Base-by-base conservation (phyloP, 1,284 basidiomycete genomes). In the Ceratobasidium sp. region DNA sequence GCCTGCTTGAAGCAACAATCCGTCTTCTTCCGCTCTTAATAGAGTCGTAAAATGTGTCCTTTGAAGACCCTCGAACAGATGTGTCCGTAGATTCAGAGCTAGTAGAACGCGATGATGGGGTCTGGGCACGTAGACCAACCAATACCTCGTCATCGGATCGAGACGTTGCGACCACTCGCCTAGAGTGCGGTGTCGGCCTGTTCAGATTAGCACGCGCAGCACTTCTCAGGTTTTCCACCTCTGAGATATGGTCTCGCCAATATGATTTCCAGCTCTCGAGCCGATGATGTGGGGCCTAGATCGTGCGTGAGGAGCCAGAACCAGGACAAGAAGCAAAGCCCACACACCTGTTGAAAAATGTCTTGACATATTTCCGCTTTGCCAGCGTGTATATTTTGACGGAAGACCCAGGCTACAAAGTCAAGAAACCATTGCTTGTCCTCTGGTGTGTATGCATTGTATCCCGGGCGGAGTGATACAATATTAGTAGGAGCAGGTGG, bases 351-450 rank as follows among this genome's bases (percentile, higher is more conserved):
- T 21, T 67, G 64, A 46, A 67, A 67, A 67, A 67, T 67, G 30
- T 67, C 64, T 46, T 67, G 64, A 67, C 64, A 67, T 14, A 67
- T 67, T 55, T 67, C 64, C 30, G 64, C 64, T 50, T 67, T 67
- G 64, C 64, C 64, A 34, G 64, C 64, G 23, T 55, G 64, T 26
- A 55, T 50, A 50, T 67, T 67, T 55, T 67, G 64, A 39, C 64
- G 48, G 55, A 67, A 67, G 48, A 67, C 64, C 64, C 64, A 67
- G 10, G n/a, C 64, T 18, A 67, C 30, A 36, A 67, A 67, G 36
- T 67, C 50, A 21, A 67, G 50, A 50, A 67, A 67, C 64, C 64
- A 67, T 28, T 53, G 64, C 36, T 67, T 67, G 26, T 67, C 64
- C 26, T 53, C 48, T 21, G 48, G 32, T 1, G 64, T 67, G 36